Evolutionary conservation across 345 rosid genomes (phyloP).

Genomic region (Tarenaya hassleriana): DNA sequence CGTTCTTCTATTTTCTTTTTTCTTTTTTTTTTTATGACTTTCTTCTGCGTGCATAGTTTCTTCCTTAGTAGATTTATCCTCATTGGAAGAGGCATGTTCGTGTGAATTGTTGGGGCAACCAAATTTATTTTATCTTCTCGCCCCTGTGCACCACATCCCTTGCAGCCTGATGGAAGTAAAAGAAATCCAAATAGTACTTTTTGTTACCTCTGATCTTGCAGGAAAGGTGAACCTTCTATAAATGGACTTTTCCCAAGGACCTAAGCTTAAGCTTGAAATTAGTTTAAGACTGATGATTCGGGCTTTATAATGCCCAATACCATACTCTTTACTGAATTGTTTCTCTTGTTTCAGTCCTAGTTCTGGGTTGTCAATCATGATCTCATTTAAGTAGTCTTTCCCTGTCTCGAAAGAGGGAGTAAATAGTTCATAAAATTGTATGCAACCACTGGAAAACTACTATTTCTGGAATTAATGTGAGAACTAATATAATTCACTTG

Average conservation of each 20-base stretch:
- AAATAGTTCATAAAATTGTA: slow-evolving; percentile 11
- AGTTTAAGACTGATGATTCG: no score
- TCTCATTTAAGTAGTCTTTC: slow-evolving; percentile 7
- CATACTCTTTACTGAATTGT: no score
- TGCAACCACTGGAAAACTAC: background rate
- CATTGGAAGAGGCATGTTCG: background rate
- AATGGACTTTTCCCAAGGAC: slow-evolving; percentile 2
- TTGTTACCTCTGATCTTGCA: no score
- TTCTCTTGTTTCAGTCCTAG: no score
- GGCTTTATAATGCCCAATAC: no score
- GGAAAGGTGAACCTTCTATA: no score
- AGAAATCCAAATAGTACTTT: no score
- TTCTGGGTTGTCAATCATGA: slow-evolving; percentile 9
- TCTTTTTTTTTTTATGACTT: background rate
- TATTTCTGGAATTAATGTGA: slow-evolving; percentile 10
- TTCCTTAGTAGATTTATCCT: background rate
- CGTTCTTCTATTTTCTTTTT: slow-evolving; percentile 10
- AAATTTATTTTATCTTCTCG: slow-evolving; percentile 1
- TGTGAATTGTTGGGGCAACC: background rate
- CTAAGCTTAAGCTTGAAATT: slow-evolving; percentile 14
- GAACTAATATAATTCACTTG: slow-evolving; percentile 3
- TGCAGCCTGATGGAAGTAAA: slow-evolving; percentile 18
- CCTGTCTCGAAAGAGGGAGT: slow-evolving; percentile 3
- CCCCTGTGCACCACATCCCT: slow-evolving; percentile 2
- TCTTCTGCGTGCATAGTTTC: slow-evolving; percentile 13